Base-by-base conservation (phyloP, 345 rosid genomes). In the Kandelia obovata region DNA sequence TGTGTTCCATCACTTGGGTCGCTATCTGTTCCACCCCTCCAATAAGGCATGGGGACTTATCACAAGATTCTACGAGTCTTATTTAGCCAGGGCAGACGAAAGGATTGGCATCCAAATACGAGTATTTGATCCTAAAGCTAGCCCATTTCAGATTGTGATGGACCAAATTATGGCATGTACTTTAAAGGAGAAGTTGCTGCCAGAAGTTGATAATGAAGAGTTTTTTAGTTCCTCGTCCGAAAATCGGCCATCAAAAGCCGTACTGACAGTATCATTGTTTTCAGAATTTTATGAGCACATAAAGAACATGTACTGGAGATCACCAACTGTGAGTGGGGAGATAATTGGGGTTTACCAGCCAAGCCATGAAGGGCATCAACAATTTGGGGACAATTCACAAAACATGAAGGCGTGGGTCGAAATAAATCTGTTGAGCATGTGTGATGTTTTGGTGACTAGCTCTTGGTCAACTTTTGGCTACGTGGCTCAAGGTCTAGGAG, bases 401-500 rank as follows among this genome's bases (percentile, higher is more conserved):
- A 74, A 69, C 34, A 13, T 74, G 57, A 74, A 62, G 53, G 78
- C 78, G 0, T 74, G 65, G 78, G 78, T 64, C 30, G 73, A 74
- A 49, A 74, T 68, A 39, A 43, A 69, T 51, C 58, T 74, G n/a
- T 20, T 74, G 9, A 74, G 78, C 52, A 46, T 74, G 16, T 61
- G 73, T 58, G 69, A 74, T 63, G 73, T 63, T n/a, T 39, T 74
- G 60, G 65, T 74, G 30, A 74, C 78, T 6, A 74, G 69, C 31
- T 16, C 65, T 1, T 57, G 62, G 78, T 74, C 78, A 16, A 74
- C 78, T 27, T 74, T 74, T 35, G 73, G 78, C 20, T 74, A 74
- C 25, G 62, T 74, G 15, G 73, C 73, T 58, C 78, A 74, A 51
- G 78, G 78, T 9, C 71, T 74, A 5, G 73, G 78, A 57, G 78